These are phyloP conservation scores for Corynascus novoguineensis DNA, from an alignment of 495 filamentous ascomycete species.

Conservation along the genomic window DNA sequence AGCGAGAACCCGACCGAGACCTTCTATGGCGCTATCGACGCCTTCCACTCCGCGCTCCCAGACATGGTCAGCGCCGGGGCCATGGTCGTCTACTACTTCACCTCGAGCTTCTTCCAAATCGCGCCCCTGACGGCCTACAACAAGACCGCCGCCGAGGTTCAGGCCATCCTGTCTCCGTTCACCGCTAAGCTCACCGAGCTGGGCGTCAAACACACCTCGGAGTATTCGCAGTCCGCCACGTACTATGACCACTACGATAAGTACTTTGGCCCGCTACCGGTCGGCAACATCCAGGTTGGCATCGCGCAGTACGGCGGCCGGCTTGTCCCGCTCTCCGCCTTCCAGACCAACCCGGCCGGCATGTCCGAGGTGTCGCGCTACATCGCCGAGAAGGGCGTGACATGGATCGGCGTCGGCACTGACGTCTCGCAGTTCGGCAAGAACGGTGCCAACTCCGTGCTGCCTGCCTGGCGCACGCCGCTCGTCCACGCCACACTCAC, in stretches of 20 bases:
- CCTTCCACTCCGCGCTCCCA: conserved; percentile 25
- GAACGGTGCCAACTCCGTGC: conserved; percentile 43
- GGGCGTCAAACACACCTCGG: conserved; percentile 25
- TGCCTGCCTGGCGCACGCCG: conserved; percentile 40
- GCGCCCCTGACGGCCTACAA: conserved; percentile 37
- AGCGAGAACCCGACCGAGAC: conserved; percentile 33
- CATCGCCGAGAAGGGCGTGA: conserved; percentile 38
- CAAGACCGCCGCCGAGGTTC: conserved; percentile 32
- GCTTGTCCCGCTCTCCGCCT: conserved; percentile 50
- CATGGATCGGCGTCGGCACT: conserved; percentile 35
- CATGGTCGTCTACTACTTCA: conserved; percentile 45
- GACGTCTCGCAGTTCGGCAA: conserved; percentile 26
- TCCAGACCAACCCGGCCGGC: conserved; percentile 29
- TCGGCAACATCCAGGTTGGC: conserved; percentile 41
- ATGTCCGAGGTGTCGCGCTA: conserved; percentile 37
- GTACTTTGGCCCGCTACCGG: conserved; percentile 39
- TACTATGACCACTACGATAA: conserved; percentile 45
- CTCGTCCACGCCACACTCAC: conserved; percentile 25
- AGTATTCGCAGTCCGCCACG: conserved; percentile 31
- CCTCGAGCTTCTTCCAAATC: conserved; percentile 43
- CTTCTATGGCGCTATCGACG: conserved; percentile 37
- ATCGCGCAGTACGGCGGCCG: conserved; percentile 54
- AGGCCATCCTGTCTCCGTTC: conserved; percentile 33
- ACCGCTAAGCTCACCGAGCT: conserved; percentile 28
- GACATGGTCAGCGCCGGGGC: conserved; percentile 23